Evolutionary conservation across 345 rosid species (phyloP).

Genomic region (Eucalyptus coolabah): DNA sequence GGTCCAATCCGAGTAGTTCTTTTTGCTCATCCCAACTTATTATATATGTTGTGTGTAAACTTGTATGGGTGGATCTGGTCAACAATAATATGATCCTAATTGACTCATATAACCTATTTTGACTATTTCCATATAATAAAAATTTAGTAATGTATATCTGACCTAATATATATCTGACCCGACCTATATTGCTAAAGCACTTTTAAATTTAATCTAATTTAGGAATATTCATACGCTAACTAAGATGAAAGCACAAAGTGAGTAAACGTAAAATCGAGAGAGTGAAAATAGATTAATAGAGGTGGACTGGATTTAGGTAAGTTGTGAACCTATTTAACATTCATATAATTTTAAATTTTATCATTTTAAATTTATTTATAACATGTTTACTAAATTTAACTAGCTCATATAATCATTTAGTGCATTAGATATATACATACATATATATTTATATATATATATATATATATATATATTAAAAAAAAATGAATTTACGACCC

Average conservation of each 20-base stretch:
- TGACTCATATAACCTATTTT: not conserved
- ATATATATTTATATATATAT: fast-evolving
- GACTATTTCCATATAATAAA: not conserved
- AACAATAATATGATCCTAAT: too few species aligned
- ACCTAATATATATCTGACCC: fast-evolving
- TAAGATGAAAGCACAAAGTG: not conserved
- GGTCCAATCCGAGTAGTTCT: not conserved
- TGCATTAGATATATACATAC: not conserved
- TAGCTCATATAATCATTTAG: too few species aligned
- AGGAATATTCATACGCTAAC: not conserved
- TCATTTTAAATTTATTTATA: too few species aligned
- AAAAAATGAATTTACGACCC: not conserved
- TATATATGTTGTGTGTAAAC: not conserved
- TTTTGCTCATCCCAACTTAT: not conserved
- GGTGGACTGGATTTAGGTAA: too few species aligned
- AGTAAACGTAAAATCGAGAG: not conserved
- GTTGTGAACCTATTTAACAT: not conserved
- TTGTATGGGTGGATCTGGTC: too few species aligned
- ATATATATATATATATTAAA: too few species aligned
- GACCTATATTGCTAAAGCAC: too few species aligned
- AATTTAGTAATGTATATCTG: too few species aligned
- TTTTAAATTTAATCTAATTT: too few species aligned
- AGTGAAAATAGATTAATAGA: not conserved
- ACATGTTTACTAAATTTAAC: not conserved
- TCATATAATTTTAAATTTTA: too few species aligned